A percentile compares a stretch with the other conserved stretches of the same genome.
These are phyloP conservation scores for Canariomyces notabilis DNA, from an alignment of 2,329 filamentous ascomycete genomes.

Conservation along the genomic window DNA sequence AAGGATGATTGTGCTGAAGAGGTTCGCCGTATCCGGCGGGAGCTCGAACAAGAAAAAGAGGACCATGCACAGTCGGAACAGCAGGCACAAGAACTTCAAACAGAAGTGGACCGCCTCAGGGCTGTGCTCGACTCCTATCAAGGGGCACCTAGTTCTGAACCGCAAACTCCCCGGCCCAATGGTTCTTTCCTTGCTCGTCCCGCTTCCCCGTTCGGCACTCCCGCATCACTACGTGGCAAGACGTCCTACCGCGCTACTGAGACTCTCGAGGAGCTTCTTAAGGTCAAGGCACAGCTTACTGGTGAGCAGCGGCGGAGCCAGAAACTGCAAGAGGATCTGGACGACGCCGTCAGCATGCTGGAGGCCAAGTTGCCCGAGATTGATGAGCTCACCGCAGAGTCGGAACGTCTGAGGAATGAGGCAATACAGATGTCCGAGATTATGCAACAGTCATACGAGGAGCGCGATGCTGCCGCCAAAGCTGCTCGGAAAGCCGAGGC, in stretches of 20 bases:
- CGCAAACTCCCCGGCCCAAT: conserved; percentile 58
- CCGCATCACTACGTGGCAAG: conserved; percentile 53
- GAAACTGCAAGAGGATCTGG: conserved; percentile 69
- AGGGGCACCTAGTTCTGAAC: conserved; percentile 42
- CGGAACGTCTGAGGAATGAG: conserved; percentile 73
- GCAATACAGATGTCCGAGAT: conserved; percentile 80
- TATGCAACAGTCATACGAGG: conserved; percentile 74
- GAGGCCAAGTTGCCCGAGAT: conserved; percentile 85
- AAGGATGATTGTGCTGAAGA: conserved; percentile 62
- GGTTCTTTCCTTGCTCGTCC: conserved; percentile 48
- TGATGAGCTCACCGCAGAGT: conserved; percentile 76
- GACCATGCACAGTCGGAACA: conserved; percentile 44
- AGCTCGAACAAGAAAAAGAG: conserved; percentile 52
- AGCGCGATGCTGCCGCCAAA: conserved; percentile 73
- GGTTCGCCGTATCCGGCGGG: conserved; percentile 49
- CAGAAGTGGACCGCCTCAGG: conserved; percentile 50
- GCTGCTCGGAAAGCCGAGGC: conserved; percentile 73
- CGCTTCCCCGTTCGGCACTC: conserved; percentile 59
- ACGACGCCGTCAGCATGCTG: conserved; percentile 79
- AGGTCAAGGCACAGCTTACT: conserved; percentile 66
- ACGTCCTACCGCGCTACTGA: conserved; percentile 55
- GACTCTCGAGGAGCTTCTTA: conserved; percentile 59
- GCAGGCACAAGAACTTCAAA: conserved; percentile 45
- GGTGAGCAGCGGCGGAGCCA: conserved; percentile 69
- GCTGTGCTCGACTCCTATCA: conserved; percentile 41